Base-by-base conservation (phyloP, 352 stramenopile species). In the Globisporangium acanthophoron region DNA sequence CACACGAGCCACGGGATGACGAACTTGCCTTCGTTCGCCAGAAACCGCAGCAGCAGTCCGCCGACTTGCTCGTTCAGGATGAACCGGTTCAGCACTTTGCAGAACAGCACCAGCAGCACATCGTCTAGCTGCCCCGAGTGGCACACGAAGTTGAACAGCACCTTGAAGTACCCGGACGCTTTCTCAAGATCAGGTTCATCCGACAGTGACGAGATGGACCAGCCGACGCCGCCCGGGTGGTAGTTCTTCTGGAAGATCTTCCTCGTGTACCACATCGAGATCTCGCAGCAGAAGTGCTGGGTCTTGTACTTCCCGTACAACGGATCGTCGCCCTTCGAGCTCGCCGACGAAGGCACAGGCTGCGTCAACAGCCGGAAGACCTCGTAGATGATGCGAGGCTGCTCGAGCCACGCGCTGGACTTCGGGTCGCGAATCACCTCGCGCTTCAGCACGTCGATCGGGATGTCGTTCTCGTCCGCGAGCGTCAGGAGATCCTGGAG, bases 1-100 rank as follows among this genome's bases (percentile, higher is more conserved):
- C 69, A 84, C 18, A 94, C 79, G 20, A 94, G 59, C 70, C 80
- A 89, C 33, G 84, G 79, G 3, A 94, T 71, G 45, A 90, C 70
- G 58, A 81, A 88, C 24, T 76, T 62, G 24, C 80, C 84, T 62
- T 94, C 82, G 15, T 74, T 61, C 15, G 78, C 78, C 12, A 94
- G 61, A 37, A 94, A 94, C 6, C 65, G 52, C 61, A 85, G 76
- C 43, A 94, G 71, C 27, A 89, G 67, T 50, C 65, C 71, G 52
- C 85, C 85, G 51, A 94, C 61, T 33, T 80, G 79, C 54, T 88
- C 70, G 24, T 78, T 80, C 53, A 91, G 61, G 50, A 93, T 83
- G n/a, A 85, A 88, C 51, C 88, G 78, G 56, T 93, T 92, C 51
- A 91, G 59, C 20, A 92, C 83, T 65, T 94, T 92, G 73, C 85